Evolutionary conservation across 2,329 filamentous ascomycete genomes (phyloP), one percentile per base, ranked within the genome.

Genomic region (Stylonectria norvegica): DNA sequence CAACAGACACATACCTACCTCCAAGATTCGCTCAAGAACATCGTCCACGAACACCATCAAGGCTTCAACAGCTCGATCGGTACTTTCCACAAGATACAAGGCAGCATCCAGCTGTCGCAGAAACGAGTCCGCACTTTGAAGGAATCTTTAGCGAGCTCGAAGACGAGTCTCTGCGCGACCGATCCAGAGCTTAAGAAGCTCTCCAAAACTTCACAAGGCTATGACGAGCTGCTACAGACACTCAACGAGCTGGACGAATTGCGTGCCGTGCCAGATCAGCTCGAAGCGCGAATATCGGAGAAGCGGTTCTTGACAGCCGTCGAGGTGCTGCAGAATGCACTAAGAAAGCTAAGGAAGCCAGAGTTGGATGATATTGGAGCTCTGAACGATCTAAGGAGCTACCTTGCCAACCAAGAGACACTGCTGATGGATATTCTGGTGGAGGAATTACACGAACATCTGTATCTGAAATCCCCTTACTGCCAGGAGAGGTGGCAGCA

Each of bases 41-140:
- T 98, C 55, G 93, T 98, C 18, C 95, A 98, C 64, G 91, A 98
- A 68, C 91, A 98, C 61, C 91, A 98, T 60, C 93, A 98, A 65
- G 94, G 93, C 33, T 98, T 98, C 76, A 98, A 97, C 68, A 95
- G 89, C 65, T 96, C 91, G 36, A 97, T 98, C 49, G 93, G 91
- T 64, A 97, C 91, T 15, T 98, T 97, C 61, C 94, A 98, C 72
- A 96, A 95, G 66, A 98, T 98, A 47, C 93, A 98, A 64, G 81
- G 83, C 37, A 95, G 89, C 66, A 93, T 98, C 50, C 86, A 91
- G 56, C 75, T 80, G 36, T 95, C 89, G 12, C 93, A 98, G 65
- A 83, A 83, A 57, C 82, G 89, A 45, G 88, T 98, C 38, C 81
- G 91, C 43, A 72, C 75, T 10, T 72, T 98, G 47, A 93, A 91